These are phyloP conservation scores for Nissolia schottii DNA, from an alignment of 306 rosid genomes.

Conservation along the genomic window DNA sequence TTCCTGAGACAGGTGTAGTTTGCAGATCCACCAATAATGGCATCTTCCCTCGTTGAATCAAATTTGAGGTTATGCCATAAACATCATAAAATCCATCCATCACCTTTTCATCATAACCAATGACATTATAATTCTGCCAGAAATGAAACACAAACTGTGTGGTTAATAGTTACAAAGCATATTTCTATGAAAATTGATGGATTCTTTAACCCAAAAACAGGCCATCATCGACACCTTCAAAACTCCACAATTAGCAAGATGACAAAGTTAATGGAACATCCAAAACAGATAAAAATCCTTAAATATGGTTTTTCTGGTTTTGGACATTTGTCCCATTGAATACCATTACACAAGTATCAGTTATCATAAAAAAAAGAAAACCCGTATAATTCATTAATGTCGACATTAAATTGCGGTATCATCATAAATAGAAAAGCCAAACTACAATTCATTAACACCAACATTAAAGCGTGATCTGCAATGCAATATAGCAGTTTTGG, in stretches of 20 bases:
- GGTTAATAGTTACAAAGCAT: constrained; percentile 21
- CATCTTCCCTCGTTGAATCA: constrained; percentile 76
- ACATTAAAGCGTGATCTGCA: too few species aligned
- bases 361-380: background rate
- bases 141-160: constrained; percentile 20
- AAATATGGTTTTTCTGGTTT: background rate
- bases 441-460: background rate
- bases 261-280: background rate
- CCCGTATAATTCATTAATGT: background rate
- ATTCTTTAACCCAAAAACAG: background rate
- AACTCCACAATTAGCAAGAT: background rate
- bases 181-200: background rate
- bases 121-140: constrained; percentile 81
- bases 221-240: background rate
- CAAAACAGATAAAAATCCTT: background rate
- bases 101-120: constrained; percentile 78
- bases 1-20: constrained; percentile 44
- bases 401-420: too few species aligned
- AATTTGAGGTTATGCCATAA: constrained; percentile 58
- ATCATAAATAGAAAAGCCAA: background rate
- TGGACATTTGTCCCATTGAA: background rate
- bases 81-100: constrained; percentile 94
- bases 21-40: constrained; percentile 81
- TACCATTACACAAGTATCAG: too few species aligned
- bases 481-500: too few species aligned